Percentiles rank a stretch among this genome's conserved stretches.
Conservation (phyloP, 805 yeast species). For the Debaryomyces prosopidis region DNA sequence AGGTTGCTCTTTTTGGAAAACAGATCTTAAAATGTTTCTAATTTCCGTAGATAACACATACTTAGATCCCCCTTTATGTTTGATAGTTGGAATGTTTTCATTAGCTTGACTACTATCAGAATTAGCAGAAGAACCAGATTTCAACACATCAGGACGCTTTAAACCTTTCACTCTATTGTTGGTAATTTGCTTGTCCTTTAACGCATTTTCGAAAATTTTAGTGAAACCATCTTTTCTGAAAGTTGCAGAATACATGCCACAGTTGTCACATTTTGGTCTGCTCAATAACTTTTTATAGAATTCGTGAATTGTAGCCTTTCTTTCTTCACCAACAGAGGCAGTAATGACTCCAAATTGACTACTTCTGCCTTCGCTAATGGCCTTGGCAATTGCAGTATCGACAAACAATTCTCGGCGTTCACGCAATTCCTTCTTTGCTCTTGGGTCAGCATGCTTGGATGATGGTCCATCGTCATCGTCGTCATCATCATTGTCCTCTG, state of each 20-base stretch:
- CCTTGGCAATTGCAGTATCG: conserved; percentile 65
- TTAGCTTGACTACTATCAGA: conserved; percentile 7
- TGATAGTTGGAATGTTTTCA: conserved; percentile 48
- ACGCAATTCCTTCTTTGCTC: conserved; percentile 48
- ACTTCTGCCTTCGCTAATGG: conserved; percentile 75
- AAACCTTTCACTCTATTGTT: conserved; percentile 84
- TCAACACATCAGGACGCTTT: conserved; percentile 69
- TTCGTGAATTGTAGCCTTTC: conserved; percentile 71
- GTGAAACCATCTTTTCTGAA: conserved; percentile 94
- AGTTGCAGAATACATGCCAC: conserved; percentile 92
- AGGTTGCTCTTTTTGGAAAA: conserved; percentile 72
- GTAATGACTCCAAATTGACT: conserved; percentile 69
- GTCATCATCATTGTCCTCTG: conserved; percentile 38
- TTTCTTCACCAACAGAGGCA: conserved; percentile 83
- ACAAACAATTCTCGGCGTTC: conserved; percentile 70
- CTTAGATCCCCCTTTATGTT: conserved; percentile 72
- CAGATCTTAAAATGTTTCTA: conserved; percentile 69
- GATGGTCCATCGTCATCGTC: conserved; percentile 50
- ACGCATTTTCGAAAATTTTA: conserved; percentile 86
- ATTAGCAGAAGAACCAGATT: conserved; percentile 20
- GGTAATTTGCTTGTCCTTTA: conserved; percentile 76
- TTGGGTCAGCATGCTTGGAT: conserved; percentile 37
- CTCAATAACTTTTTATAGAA: conserved; percentile 71
- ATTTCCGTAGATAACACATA: conserved; percentile 88
- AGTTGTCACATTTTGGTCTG: conserved; percentile 90